Conservation (phyloP, 495 filamentous ascomycete genomes). For the Penicillium riverlandense region DNA sequence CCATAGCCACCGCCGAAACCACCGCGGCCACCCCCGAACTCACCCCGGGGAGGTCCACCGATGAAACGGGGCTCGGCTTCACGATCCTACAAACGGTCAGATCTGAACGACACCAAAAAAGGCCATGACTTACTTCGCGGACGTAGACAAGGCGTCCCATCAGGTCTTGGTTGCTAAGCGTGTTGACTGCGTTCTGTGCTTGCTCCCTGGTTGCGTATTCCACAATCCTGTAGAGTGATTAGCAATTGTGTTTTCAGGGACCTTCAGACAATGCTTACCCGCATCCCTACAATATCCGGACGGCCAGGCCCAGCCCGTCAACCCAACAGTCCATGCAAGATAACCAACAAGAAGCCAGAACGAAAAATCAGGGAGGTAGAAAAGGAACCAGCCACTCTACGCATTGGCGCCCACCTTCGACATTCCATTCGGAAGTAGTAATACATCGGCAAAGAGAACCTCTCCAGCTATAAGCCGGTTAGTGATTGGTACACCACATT, state of each 20-base stretch:
- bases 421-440: conserved; percentile 99
- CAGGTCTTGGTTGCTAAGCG: conserved; percentile 96
- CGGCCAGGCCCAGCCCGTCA: conserved; percentile 97
- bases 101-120: not conserved
- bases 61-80: conserved; percentile 94
- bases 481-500: no score
- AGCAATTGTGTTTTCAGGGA: conserved; percentile 15
- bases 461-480: conserved; percentile 69
- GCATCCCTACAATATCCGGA: conserved; percentile 97
- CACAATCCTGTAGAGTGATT: conserved; percentile 71
- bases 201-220: conserved; percentile 99
- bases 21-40: conserved; percentile 45
- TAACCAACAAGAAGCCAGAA: conserved; percentile 57
- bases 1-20: conserved; percentile 32
- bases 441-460: conserved; percentile 98
- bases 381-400: conserved; percentile 81
- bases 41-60: conserved; percentile 62
- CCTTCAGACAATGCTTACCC: conserved; percentile 55
- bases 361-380: conserved; percentile 32
- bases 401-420: conserved; percentile 99
- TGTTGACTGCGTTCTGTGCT: conserved; percentile 94
- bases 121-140: conserved; percentile 70
- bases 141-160: conserved; percentile 99
- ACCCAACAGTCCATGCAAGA: conserved; percentile 90
- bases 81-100: conserved; percentile 58